Evolutionary conservation across 257 asterid species (phyloP).

Genomic region (Anisodus acutangulus): DNA sequence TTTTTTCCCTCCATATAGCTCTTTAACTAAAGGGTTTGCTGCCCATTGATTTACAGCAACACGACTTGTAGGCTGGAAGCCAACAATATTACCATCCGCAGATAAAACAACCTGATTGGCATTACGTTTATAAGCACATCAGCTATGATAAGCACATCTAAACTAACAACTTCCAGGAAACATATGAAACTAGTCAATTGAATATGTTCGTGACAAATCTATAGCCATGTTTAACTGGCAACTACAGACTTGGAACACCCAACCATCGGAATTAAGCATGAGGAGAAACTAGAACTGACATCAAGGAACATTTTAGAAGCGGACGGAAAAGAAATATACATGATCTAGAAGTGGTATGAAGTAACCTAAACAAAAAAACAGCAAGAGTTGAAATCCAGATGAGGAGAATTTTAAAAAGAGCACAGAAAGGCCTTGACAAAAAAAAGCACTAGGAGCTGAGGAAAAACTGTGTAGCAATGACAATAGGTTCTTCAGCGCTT

Average conservation of each 20-base stretch:
- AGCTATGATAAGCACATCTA: neutral
- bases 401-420: too few relatives aligned
- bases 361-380: neutral
- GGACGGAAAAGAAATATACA: neutral
- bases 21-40: constrained; percentile 76
- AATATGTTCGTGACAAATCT: neutral
- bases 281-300: neutral
- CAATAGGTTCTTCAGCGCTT: neutral
- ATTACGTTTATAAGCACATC: constrained; percentile 18
- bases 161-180: constrained; percentile 11
- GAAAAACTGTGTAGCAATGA: neutral
- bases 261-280: neutral
- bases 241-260: neutral
- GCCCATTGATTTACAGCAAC: constrained; percentile 90
- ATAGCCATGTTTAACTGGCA: neutral
- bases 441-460: neutral
- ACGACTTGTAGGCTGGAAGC: constrained; percentile 80
- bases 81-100: constrained; percentile 57
- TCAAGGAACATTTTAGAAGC: too few relatives aligned
- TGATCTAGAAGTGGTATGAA: neutral
- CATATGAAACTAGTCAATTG: neutral
- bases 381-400: neutral
- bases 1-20: constrained; percentile 64
- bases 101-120: constrained; percentile 64
- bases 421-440: neutral